These are phyloP conservation scores for Suillus ampliporus DNA, from an alignment of 768 basidiomycete genomes.

Conservation along the genomic window DNA sequence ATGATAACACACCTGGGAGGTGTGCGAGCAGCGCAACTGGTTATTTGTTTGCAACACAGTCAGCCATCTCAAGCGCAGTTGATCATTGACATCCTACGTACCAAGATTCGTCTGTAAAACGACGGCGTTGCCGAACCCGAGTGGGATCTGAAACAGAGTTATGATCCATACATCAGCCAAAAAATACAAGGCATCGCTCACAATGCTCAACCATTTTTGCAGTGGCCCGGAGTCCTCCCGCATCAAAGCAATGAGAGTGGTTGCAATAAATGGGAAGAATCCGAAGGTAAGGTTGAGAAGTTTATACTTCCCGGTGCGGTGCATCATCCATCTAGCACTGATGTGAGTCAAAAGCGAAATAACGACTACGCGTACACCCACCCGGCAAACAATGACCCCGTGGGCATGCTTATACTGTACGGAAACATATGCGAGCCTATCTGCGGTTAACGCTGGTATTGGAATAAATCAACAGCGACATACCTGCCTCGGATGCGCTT, in stretches of 20 bases:
- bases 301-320: constrained; percentile 58
- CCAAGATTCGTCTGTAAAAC: constrained; percentile 66
- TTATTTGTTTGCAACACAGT: constrained; percentile 8
- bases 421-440: constrained; percentile 58
- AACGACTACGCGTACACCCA: constrained; percentile 16
- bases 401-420: constrained; percentile 52
- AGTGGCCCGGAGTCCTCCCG: constrained; percentile 47
- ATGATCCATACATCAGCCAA: constrained; percentile 13
- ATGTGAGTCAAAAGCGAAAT: constrained; percentile 6
- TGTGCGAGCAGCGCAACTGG: constrained; percentile 63
- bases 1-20: constrained; percentile 47
- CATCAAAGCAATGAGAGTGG: constrained; percentile 48
- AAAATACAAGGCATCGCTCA: constrained; percentile 28
- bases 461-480: constrained; percentile 20
- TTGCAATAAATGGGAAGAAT: constrained; percentile 54
- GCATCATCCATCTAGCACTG: constrained; percentile 50
- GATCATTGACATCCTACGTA: constrained; percentile 33
- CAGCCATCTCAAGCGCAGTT: constrained; percentile 13
- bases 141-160: constrained; percentile 48
- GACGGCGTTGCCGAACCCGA: constrained; percentile 70
- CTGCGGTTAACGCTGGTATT: constrained; percentile 7
- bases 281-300: constrained; percentile 54
- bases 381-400: constrained; percentile 60
- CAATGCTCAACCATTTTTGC: constrained; percentile 59
- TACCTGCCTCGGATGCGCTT: constrained; percentile 69